phyloP scores from a whole-genome alignment of 1,284 basidiomycete genomes.

The Cryptococcus neoformans region DNA sequence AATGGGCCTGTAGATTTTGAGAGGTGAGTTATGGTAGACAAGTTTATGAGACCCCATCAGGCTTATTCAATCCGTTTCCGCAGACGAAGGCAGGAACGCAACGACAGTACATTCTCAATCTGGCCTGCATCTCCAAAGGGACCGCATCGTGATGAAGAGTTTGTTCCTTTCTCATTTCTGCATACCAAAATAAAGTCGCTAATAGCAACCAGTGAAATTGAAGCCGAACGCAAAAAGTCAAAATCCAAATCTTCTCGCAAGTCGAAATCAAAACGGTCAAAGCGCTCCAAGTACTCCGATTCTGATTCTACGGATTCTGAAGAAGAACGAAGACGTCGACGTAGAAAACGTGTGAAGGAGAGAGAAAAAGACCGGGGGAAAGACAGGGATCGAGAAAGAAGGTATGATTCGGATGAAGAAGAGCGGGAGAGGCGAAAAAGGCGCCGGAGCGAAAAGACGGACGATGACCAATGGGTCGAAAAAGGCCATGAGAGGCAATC shows the following conservation, averaged over 20 bases:
- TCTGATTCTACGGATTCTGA: conserved; percentile 57
- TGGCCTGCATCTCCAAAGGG: conserved; percentile 83
- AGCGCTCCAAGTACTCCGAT: conserved; percentile 56
- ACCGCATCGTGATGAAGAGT: conserved; percentile 40
- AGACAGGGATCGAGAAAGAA: conserved; percentile 29
- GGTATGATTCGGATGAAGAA: conserved; percentile 51
- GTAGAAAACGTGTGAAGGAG: conserved; percentile 18
- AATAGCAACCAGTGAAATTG: conserved; percentile 19
- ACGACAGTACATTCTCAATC: conserved; percentile 61
- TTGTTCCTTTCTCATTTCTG: conserved; percentile 13
- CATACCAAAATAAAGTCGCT: not conserved
- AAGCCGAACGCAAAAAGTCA: conserved; percentile 23
- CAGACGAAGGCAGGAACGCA: conserved; percentile 73
- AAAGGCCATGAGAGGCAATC: conserved; percentile 14
- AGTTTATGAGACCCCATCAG: not conserved
- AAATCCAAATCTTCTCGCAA: conserved; percentile 19
- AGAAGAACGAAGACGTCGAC: conserved; percentile 48
- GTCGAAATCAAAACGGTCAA: conserved; percentile 18
- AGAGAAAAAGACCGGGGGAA: not conserved
- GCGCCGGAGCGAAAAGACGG: conserved; percentile 5
- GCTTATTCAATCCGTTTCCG: conserved; percentile 4
- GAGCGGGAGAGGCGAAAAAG: conserved; percentile 11
- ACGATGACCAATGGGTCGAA: conserved; percentile 52
- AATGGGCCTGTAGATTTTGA: conserved; percentile 27
- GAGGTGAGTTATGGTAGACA: conserved; percentile 16